These are phyloP conservation scores for Nidularia pulvinata DNA, from an alignment of 768 basidiomycete genomes.

Conservation along the genomic window DNA sequence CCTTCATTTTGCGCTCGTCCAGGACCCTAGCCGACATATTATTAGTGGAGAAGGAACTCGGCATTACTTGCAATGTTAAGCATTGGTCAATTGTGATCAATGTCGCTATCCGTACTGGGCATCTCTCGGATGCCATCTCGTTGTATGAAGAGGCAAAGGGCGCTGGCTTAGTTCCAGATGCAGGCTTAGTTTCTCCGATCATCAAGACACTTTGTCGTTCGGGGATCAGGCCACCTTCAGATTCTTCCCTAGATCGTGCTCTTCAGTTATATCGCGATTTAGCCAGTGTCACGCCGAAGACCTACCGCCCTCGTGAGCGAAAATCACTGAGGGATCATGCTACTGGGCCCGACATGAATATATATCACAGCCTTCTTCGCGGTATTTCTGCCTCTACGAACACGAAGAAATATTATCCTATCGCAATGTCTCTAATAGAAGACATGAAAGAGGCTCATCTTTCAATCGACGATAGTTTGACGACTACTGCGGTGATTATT, in stretches of 20 bases:
- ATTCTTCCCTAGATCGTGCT: constrained; percentile 49
- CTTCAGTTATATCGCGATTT: constrained; percentile 53
- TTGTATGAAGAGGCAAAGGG: constrained; percentile 47
- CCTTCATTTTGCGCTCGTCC: constrained; percentile 42
- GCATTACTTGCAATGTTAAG: constrained; percentile 31
- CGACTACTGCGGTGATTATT: constrained; percentile 52
- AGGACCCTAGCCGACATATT: constrained; percentile 36
- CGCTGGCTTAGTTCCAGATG: constrained; percentile 44
- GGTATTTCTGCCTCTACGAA: constrained; percentile 43
- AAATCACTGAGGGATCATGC: constrained; percentile 19
- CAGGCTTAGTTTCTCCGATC: constrained; percentile 52
- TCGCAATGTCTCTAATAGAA: constrained; percentile 50
- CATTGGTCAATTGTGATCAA: constrained; percentile 59
- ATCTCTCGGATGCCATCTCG: constrained; percentile 37
- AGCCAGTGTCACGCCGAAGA: constrained; percentile 17
- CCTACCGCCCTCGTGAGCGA: constrained; percentile 9
- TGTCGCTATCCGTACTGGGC: constrained; percentile 40
- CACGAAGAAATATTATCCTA: constrained; percentile 43
- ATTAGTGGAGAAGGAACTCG: constrained; percentile 36
- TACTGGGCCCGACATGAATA: constrained; percentile 43
- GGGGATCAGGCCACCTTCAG: constrained; percentile 28
- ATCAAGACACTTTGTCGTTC: constrained; percentile 47
- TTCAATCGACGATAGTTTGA: constrained; percentile 38
- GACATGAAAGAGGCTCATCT: constrained; percentile 65
- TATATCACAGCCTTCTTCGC: constrained; percentile 56